A percentile compares a stretch with the other conserved stretches of the same genome.
Evolutionary conservation across 495 filamentous ascomycete species (phyloP).

Genomic region (Talaromyces adpressus): DNA sequence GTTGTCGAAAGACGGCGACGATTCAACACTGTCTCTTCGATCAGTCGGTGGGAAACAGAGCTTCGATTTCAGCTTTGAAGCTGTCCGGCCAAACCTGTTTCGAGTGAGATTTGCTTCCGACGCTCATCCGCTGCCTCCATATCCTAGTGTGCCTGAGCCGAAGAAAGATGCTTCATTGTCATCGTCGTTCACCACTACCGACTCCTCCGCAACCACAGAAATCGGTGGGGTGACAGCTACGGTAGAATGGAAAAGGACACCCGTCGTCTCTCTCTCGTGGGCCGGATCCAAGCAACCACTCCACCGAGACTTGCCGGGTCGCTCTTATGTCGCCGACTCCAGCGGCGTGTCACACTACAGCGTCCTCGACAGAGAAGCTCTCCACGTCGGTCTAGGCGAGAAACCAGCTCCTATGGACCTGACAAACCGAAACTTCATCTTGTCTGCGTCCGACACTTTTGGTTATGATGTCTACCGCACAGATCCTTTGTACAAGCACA

Average conservation of each 20-base stretch:
- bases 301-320: slow-evolving; percentile 50
- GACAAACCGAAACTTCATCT: slow-evolving; percentile 54
- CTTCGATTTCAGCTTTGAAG: slow-evolving; percentile 53
- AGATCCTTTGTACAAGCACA: slow-evolving; percentile 68
- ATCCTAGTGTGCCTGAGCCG: slow-evolving; percentile 48
- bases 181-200: slow-evolving; percentile 13
- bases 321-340: slow-evolving; percentile 55
- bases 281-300: slow-evolving; percentile 41
- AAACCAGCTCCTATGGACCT: slow-evolving; percentile 66
- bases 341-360: slow-evolving; percentile 55
- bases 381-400: slow-evolving; percentile 63
- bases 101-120: slow-evolving; percentile 56
- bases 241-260: slow-evolving; percentile 48
- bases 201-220: slow-evolving; percentile 32
- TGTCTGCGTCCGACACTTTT: slow-evolving; percentile 62
- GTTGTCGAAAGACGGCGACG: slow-evolving; percentile 17
- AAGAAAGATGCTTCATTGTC: neutral
- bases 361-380: slow-evolving; percentile 44
- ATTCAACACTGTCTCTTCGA: slow-evolving; percentile 31
- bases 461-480: slow-evolving; percentile 63
- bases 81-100: slow-evolving; percentile 52
- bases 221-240: slow-evolving; percentile 41
- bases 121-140: slow-evolving; percentile 50
- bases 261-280: slow-evolving; percentile 49
- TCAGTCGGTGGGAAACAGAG: slow-evolving; percentile 27